phyloP scores from a whole-genome alignment of 768 basidiomycete genomes.

The Strobilomyces dryophilus region DNA sequence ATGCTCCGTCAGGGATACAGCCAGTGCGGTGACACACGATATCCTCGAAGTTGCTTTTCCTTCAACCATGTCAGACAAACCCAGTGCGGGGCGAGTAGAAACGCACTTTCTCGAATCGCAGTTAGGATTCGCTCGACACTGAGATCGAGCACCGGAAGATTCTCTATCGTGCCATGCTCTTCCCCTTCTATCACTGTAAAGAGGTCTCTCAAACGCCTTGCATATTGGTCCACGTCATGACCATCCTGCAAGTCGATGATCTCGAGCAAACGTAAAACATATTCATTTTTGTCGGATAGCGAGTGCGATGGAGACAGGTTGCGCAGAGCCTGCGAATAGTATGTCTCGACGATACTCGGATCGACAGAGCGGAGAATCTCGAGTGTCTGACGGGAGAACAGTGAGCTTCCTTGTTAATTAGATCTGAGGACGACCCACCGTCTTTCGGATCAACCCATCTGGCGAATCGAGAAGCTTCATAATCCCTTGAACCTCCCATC shows the following conservation, averaged over 20 bases:
- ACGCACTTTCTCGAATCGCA: slow-evolving; percentile 47
- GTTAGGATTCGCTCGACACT: slow-evolving; percentile 54
- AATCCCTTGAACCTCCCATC: slow-evolving; percentile 67
- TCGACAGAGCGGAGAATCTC: slow-evolving; percentile 57
- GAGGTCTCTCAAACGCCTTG: slow-evolving; percentile 42
- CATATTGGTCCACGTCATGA: slow-evolving; percentile 58
- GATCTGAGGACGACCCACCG: slow-evolving; percentile 37
- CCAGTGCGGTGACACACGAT: slow-evolving; percentile 40
- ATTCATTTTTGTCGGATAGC: slow-evolving; percentile 38
- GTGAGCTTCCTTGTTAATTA: neutral
- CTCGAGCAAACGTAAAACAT: slow-evolving; percentile 49
- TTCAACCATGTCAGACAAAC: slow-evolving; percentile 23
- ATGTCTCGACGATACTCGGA: slow-evolving; percentile 49
- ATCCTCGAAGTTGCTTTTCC: slow-evolving; percentile 39
- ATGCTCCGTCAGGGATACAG: slow-evolving; percentile 41
- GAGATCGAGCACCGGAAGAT: slow-evolving; percentile 46
- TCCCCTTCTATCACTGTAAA: slow-evolving; percentile 36
- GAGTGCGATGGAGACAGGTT: slow-evolving; percentile 33
- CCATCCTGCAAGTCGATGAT: slow-evolving; percentile 43
- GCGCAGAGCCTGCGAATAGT: slow-evolving; percentile 44
- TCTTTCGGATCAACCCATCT: slow-evolving; percentile 55
- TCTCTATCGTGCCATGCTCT: slow-evolving; percentile 23
- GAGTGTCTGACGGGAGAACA: slow-evolving; percentile 46
- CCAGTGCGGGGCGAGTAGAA: neutral
- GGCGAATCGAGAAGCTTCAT: slow-evolving; percentile 63